These are phyloP conservation scores for Ustilago xerochloae DNA, from an alignment of 1,284 basidiomycete species.

Conservation along the genomic window DNA sequence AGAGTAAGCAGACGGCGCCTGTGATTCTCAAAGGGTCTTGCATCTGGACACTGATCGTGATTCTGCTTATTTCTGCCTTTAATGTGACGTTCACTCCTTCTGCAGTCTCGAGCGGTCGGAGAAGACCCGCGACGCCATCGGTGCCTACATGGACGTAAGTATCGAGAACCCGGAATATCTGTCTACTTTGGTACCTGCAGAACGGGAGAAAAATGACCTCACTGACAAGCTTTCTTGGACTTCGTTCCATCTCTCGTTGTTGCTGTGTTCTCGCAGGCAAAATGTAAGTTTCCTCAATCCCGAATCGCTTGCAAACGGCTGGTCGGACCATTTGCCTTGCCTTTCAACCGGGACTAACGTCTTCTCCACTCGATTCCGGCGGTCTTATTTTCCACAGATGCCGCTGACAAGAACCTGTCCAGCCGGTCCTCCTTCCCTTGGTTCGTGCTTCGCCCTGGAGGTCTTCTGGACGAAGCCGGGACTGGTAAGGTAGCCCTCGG, in stretches of 20 bases:
- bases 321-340: background rate
- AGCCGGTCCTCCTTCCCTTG: slow-evolving; percentile 75
- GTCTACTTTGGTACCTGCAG: too few species aligned
- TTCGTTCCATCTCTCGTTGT: too few species aligned
- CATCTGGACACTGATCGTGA: slow-evolving; percentile 51
- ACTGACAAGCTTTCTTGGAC: too few species aligned
- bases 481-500: slow-evolving; percentile 51
- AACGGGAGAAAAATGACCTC: too few species aligned
- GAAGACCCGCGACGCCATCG: slow-evolving; percentile 60
- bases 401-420: slow-evolving; percentile 77
- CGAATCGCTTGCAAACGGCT: too few species aligned
- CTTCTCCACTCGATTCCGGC: background rate
- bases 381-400: slow-evolving; percentile 69
- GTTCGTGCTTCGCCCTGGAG: slow-evolving; percentile 78
- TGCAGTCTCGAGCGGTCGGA: slow-evolving; percentile 53
- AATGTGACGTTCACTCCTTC: background rate
- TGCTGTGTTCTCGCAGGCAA: slow-evolving; percentile 1
- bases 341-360: too few species aligned
- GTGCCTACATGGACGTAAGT: slow-evolving; percentile 53
- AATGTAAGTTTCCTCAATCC: slow-evolving; percentile 3
- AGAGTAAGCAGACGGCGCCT: too few species aligned
- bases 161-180: background rate
- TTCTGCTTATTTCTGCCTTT: background rate
- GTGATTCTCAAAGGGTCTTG: too few species aligned
- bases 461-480: slow-evolving; percentile 71